Percentiles rank a stretch among this genome's conserved stretches.
phyloP scores from a whole-genome alignment of 352 stramenopile species.

The Phytophthora pistaciae region DNA sequence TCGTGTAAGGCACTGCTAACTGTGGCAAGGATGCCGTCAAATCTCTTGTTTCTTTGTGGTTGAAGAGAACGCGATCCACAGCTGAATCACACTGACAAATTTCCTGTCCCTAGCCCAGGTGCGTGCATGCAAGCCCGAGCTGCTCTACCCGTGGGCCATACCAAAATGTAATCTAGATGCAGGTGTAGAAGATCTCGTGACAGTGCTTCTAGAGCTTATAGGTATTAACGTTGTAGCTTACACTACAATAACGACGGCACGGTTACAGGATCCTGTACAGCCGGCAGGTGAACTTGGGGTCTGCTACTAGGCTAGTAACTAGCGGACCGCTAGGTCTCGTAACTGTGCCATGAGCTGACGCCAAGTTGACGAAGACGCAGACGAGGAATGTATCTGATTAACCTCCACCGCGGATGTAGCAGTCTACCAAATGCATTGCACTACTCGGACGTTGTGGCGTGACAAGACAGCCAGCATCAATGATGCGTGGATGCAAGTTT shows the following conservation, averaged over 20 bases:
- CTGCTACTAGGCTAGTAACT: no score
- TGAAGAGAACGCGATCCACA: constrained; percentile 8
- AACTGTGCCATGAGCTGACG: no score
- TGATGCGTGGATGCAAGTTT: constrained; percentile 1
- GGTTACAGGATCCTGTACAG: no score
- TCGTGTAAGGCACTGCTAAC: no score
- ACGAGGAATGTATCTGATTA: background rate
- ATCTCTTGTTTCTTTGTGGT: constrained; percentile 4
- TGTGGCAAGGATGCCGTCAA: no score
- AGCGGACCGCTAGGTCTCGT: no score
- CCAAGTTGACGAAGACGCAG: background rate
- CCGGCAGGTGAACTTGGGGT: no score
- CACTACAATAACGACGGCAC: no score
- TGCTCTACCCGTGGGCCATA: background rate
- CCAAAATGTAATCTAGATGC: no score
- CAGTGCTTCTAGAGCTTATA: no score
- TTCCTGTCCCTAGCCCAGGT: background rate
- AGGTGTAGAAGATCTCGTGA: no score
- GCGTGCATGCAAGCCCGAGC: background rate
- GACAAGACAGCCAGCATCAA: constrained; percentile 3
- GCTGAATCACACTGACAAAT: constrained; percentile 14
- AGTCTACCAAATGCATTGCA: background rate
- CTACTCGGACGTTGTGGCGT: background rate
- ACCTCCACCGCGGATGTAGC: background rate
- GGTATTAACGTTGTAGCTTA: no score